Conservation (phyloP, 2,329 filamentous ascomycete species). For the Teratosphaeria gauchensis region DNA sequence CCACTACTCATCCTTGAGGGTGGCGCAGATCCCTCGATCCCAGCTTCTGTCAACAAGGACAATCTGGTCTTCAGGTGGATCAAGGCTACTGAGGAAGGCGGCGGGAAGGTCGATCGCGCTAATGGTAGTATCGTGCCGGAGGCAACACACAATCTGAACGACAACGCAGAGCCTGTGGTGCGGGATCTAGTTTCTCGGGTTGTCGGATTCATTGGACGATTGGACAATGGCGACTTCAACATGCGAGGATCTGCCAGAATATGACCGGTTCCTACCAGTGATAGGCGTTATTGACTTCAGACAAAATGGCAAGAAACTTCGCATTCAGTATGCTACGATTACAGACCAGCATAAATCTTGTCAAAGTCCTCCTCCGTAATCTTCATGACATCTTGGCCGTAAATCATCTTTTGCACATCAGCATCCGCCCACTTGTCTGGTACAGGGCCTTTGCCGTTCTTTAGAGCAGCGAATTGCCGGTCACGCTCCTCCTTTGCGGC, state of each 20-base stretch:
- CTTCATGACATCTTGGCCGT: constrained; percentile 36
- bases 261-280: background rate
- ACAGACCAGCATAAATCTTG: constrained; percentile 21
- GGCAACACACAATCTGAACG: constrained; percentile 44
- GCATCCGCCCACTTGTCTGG: constrained; percentile 46
- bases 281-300: background rate
- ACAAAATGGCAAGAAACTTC: background rate
- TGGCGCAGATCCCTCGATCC: constrained; percentile 57
- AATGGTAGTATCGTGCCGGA: constrained; percentile 41
- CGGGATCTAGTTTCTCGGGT: constrained; percentile 43
- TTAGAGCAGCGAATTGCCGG: constrained; percentile 42
- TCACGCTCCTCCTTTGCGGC: constrained; percentile 51
- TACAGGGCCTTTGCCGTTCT: constrained; percentile 33
- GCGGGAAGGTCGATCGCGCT: constrained; percentile 39
- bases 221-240: constrained; percentile 14
- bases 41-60: constrained; percentile 47
- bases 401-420: constrained; percentile 41
- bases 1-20: constrained; percentile 58
- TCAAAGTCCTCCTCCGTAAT: constrained; percentile 37
- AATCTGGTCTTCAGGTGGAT: constrained; percentile 51
- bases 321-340: background rate
- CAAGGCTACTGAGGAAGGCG: constrained; percentile 31
- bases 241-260: background rate
- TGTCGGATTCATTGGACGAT: constrained; percentile 35
- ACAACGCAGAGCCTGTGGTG: constrained; percentile 37